phyloP scores from a whole-genome alignment of 176 grass and related monocot species.

The Areca catechu region DNA sequence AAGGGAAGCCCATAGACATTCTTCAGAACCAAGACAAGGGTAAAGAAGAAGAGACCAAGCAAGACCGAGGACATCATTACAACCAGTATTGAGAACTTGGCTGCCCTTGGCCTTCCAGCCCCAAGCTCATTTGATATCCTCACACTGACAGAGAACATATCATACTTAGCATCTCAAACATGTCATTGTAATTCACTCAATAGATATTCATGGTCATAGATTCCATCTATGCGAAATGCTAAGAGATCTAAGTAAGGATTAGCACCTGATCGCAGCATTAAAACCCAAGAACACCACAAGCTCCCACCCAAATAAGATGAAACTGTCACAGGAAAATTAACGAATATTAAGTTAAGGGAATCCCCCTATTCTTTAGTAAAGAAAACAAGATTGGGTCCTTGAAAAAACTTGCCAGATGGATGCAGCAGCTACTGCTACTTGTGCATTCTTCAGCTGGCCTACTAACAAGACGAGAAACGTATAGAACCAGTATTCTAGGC shows the following conservation, averaged over 20 bases:
- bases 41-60: constrained; percentile 51
- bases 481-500: constrained; percentile 84
- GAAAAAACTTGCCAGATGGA: constrained; percentile 56
- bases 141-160: constrained; percentile 29
- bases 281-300: constrained; percentile 93
- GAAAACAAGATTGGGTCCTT: background rate
- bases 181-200: too few relatives aligned
- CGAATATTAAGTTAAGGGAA: background rate
- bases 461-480: constrained; percentile 79
- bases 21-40: constrained; percentile 28
- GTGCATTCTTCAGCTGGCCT: constrained; percentile 56
- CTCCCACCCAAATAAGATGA: constrained; percentile 70
- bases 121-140: constrained; percentile 87
- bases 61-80: constrained; percentile 56
- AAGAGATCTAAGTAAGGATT: too few relatives aligned
- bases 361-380: background rate
- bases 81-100: constrained; percentile 57
- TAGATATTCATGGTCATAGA: too few relatives aligned
- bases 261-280: constrained; percentile 82
- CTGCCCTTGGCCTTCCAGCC: constrained; percentile 49
- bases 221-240: too few relatives aligned
- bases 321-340: constrained; percentile 21
- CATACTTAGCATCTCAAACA: background rate
- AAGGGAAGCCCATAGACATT: constrained; percentile 73
- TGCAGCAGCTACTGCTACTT: constrained; percentile 75